Base-by-base conservation (phyloP, 2,329 filamentous ascomycete genomes). In the Monosporascus sp. region DNA sequence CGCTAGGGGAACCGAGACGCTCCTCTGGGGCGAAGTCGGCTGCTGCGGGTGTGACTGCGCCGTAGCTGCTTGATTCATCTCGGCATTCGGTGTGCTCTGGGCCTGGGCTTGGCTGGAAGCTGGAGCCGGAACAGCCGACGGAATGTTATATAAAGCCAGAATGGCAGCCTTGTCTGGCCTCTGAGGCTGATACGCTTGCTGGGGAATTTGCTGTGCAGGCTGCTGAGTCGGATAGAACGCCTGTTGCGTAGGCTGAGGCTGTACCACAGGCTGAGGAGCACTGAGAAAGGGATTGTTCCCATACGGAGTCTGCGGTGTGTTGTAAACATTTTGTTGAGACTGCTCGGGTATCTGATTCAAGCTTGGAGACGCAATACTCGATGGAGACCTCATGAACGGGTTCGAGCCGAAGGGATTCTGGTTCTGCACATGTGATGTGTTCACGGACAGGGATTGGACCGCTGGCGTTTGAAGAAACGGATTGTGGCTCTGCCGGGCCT, bases 81-180 rank as follows among this genome's bases (percentile, higher is more conserved):
- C 48, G 17, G 54, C 51, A n/a, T 59, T 66, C 9, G 64, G 55
- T 38, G 46, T 40, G 35, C 22, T 59, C 14, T 67, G 65, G 51
- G 66, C 62, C 26, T 61, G 65, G 8, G 58, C 61, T 37, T 68
- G 63, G 9, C 71, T 63, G 26, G 58, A 56, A 18, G 71, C 58
- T 28, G 72, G 75, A 1, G 76, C 72, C 37, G 78, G 69, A 49
- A 83, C 78, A 7, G 81, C 20, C 43, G 43, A 31, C 9, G 43
- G 77, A 40, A 85, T 80, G 65, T 82, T 85, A 70, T 89, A 93
- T 11, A 94, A 71, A 6, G 89, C 86, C 68, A 93, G 76, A 55
- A 94, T 93, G 5, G 86, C 86, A 3, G 81, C 82, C 58, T 88
- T 92, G 63, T 91, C 84, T 31, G 85, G 78, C 35, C 80, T 74